A percentile compares a stretch with the other conserved stretches of the same genome.
phyloP scores from a whole-genome alignment of 1,139 yeast genomes.

The Sugiyamaella sp. region DNA sequence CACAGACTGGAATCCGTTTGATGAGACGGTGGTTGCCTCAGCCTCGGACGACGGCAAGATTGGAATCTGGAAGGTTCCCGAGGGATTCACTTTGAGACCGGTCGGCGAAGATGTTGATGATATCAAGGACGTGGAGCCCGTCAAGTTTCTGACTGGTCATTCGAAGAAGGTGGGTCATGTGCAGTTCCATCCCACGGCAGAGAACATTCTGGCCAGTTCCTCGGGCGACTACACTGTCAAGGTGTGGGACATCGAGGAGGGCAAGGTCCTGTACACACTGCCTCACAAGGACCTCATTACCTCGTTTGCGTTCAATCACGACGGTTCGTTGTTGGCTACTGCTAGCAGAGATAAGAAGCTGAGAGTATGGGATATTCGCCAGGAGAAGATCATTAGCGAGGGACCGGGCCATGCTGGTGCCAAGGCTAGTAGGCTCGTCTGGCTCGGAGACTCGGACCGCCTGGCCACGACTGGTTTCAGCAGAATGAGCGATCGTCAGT shows the following conservation, averaged over 20 bases:
- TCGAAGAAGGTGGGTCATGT: slow-evolving; percentile 94
- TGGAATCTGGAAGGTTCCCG: slow-evolving; percentile 85
- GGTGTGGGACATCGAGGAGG: slow-evolving; percentile 87
- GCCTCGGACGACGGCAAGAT: slow-evolving; percentile 92
- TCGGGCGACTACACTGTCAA: slow-evolving; percentile 90
- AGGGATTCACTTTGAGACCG: slow-evolving; percentile 65
- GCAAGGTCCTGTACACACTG: slow-evolving; percentile 69
- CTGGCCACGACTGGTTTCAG: slow-evolving; percentile 96
- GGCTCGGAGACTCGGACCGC: slow-evolving; percentile 88
- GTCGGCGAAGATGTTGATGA: slow-evolving; percentile 51
- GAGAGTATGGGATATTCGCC: slow-evolving; percentile 87
- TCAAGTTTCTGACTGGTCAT: slow-evolving; percentile 77
- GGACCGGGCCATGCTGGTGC: slow-evolving; percentile 94
- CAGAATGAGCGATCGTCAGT: slow-evolving; percentile 88
- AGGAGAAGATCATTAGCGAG: slow-evolving; percentile 73
- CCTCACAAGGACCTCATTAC: slow-evolving; percentile 89
- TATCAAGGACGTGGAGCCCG: slow-evolving; percentile 70
- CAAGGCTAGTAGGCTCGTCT: slow-evolving; percentile 79
- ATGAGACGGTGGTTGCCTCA: slow-evolving; percentile 73
- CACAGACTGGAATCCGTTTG: slow-evolving; percentile 91
- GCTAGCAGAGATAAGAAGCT: slow-evolving; percentile 90
- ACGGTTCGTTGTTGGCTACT: slow-evolving; percentile 84
- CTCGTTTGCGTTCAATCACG: slow-evolving; percentile 85
- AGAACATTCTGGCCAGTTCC: slow-evolving; percentile 81
- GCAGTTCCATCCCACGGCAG: slow-evolving; percentile 85